phyloP scores from a whole-genome alignment of 176 grass and related monocot species.

The Saccharum spontaneum region DNA sequence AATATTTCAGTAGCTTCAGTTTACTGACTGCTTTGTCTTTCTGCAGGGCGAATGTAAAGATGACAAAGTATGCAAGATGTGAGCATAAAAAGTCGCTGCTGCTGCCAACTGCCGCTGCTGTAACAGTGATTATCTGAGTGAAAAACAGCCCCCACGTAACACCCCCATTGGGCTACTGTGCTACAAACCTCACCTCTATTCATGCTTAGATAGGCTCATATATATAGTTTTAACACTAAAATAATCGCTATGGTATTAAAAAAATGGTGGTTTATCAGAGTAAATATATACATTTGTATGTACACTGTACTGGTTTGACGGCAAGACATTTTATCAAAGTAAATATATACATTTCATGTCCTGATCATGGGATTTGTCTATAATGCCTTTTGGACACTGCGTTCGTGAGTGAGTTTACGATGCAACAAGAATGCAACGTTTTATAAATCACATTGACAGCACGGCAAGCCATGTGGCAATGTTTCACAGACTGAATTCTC shows the following conservation, averaged over 20 bases:
- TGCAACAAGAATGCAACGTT: not conserved
- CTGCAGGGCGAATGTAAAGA: constrained; percentile 59
- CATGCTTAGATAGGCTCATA: constrained; percentile 9
- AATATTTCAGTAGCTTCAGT: not conserved
- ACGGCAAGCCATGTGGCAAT: not conserved
- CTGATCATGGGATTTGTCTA: not conserved
- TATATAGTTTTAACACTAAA: not conserved
- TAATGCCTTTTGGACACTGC: not conserved
- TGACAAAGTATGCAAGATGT: constrained; percentile 67
- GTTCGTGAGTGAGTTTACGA: not conserved
- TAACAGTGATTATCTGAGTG: too few species aligned
- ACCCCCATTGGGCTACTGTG: not conserved
- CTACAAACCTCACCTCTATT: not conserved
- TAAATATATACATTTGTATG: not conserved
- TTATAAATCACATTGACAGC: not conserved
- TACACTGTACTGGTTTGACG: not conserved
- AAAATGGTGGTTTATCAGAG: not conserved
- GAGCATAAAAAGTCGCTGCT: constrained; percentile 14
- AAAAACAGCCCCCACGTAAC: too few species aligned
- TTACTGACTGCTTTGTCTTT: not conserved
- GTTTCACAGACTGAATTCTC: not conserved
- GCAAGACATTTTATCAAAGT: not conserved
- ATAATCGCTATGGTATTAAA: not conserved
- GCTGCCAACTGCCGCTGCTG: too few species aligned
- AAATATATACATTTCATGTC: too few species aligned